Base-by-base conservation (phyloP, 1,139 yeast genomes). In the Geotrichum candidum region DNA sequence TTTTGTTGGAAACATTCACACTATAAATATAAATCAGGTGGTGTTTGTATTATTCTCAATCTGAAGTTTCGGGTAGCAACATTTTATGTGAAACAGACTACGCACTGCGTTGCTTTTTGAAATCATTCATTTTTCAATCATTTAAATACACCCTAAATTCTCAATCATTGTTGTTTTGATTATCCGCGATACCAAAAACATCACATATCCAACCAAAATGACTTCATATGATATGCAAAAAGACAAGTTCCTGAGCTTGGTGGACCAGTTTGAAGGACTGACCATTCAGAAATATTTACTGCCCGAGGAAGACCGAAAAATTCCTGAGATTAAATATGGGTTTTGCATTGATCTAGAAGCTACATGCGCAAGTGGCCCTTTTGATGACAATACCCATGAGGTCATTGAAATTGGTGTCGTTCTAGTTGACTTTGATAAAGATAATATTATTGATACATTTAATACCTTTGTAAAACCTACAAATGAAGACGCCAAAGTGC, bases 271-370 rank as follows among this genome's bases (percentile, higher is more conserved):
- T 41, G 46, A 41, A 15, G 46, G 46, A 5, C 46, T 41, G 2
- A 41, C 22, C 6, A 2, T 55, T 25, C 57, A 56, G 15, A 46
- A 52, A 25, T 59, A 23, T 58, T n/a, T 56, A 18, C 54, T 60
- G 3, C 62, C 62, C n/a, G 27, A 33, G 9, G 13, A 50, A 9
- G 51, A 38, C 27, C 50, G 45, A 18, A 52, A 52, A 27, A 50
- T 10, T 31, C 29, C 46, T 9, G 35, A 18, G 10, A 63, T 68
- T 11, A 65, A 66, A 18, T 68, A 68, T 51, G 61, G 65, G 46
- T 57, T 68, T 23, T 67, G 69, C 46, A 61, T 68, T 60, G 71
- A 68, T 33, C 61, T 68, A 23, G 71, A 68, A 57, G 71, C 71
- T 7, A 67, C 69, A 3, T 68, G 65, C 54, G 64, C 62, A 25